Conservation (phyloP, 2,329 filamentous ascomycete genomes). For the Macrophomina pseudophaseolina region DNA sequence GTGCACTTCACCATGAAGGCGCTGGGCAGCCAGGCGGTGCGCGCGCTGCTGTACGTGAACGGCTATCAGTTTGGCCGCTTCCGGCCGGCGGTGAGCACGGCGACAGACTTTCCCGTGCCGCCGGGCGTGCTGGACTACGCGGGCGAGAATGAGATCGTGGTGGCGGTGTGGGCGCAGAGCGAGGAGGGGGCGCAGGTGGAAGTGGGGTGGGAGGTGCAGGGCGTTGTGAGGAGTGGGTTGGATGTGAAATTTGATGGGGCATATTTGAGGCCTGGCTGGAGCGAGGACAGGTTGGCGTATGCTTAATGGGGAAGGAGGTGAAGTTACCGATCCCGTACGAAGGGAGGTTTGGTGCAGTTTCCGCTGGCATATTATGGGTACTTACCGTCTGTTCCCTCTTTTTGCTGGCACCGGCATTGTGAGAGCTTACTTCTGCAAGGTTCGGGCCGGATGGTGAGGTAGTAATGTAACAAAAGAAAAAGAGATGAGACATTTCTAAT, state of each 20-base stretch:
- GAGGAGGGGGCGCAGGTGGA: slow-evolving; percentile 57
- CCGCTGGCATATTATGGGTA: too few species aligned
- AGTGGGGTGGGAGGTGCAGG: slow-evolving; percentile 59
- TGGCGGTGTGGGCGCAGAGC: slow-evolving; percentile 66
- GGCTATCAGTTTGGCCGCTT: slow-evolving; percentile 68
- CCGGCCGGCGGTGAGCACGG: slow-evolving; percentile 65
- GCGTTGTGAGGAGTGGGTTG: slow-evolving; percentile 59
- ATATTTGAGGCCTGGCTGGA: slow-evolving; percentile 60
- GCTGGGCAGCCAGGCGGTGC: slow-evolving; percentile 50
- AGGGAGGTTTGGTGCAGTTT: too few species aligned
- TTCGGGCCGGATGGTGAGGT: too few species aligned
- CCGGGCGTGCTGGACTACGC: slow-evolving; percentile 63
- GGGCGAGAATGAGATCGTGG: slow-evolving; percentile 62
- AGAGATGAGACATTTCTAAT: too few species aligned
- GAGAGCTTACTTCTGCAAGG: too few species aligned
- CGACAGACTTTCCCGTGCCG: slow-evolving; percentile 65
- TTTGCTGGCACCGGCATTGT: too few species aligned
- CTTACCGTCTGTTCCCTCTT: too few species aligned
- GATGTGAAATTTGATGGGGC: slow-evolving; percentile 55
- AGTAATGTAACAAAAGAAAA: too few species aligned
- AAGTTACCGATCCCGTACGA: too few species aligned
- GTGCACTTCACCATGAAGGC: slow-evolving; percentile 61
- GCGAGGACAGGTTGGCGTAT: slow-evolving; percentile 39
- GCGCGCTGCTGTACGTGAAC: slow-evolving; percentile 65
- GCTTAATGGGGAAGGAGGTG: slow-evolving; percentile 29